Percentiles rank a stretch among this genome's conserved stretches.
Evolutionary conservation across 2,329 filamentous ascomycete genomes (phyloP).

Genomic region (Emergomyces pasteurianus): DNA sequence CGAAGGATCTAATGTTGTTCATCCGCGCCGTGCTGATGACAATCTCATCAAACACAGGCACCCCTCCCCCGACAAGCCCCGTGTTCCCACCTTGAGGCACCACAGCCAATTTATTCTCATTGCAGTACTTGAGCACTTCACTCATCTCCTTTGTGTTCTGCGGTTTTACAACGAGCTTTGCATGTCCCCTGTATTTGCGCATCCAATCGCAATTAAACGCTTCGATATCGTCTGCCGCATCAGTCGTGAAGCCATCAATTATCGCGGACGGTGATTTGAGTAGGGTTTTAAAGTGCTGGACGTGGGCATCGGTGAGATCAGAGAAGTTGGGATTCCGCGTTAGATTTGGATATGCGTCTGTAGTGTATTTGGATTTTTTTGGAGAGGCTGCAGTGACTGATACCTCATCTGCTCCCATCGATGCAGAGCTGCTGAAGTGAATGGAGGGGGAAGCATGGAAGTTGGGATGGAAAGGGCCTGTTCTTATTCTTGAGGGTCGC

Average conservation of each 20-base stretch:
- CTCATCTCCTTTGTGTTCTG: conserved; percentile 77
- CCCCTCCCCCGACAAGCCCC: conserved; percentile 84
- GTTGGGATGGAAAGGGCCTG: neutral
- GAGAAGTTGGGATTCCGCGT: conserved; percentile 65
- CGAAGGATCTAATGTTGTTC: conserved; percentile 84
- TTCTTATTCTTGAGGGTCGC: neutral
- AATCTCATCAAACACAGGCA: conserved; percentile 97
- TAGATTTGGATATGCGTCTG: conserved; percentile 67
- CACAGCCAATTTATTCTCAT: conserved; percentile 79
- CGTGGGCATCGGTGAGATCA: conserved; percentile 62
- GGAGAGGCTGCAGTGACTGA: conserved; percentile 2
- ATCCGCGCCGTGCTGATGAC: conserved; percentile 82
- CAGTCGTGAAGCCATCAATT: conserved; percentile 67
- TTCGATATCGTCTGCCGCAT: conserved; percentile 69
- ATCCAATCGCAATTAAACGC: conserved; percentile 98
- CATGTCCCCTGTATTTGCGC: conserved; percentile 92
- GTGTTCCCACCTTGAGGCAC: conserved; percentile 97
- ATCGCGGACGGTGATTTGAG: conserved; percentile 68
- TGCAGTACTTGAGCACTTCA: conserved; percentile 87
- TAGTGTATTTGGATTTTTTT: conserved; percentile 56
- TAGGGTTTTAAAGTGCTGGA: conserved; percentile 69
- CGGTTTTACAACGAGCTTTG: conserved; percentile 76
- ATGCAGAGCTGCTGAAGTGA: conserved; percentile 4
- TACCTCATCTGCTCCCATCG: neutral
- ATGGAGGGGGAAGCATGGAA: neutral